Conservation (phyloP, 768 basidiomycete genomes). For the Serendipita sp. region DNA sequence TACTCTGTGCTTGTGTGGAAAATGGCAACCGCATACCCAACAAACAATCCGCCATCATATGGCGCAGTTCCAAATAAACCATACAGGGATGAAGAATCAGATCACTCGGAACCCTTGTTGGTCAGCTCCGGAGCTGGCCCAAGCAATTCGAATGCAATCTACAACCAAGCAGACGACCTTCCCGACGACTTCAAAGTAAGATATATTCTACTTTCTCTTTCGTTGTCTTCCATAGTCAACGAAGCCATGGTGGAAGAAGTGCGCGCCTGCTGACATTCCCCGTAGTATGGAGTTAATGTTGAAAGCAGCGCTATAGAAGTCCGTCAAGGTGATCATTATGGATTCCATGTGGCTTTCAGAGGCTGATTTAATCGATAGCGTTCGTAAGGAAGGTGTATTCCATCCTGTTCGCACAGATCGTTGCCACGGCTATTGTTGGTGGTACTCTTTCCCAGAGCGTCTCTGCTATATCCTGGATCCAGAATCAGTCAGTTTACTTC, state of each 20-base stretch:
- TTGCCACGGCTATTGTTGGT: constrained; percentile 66
- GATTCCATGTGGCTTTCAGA: not conserved
- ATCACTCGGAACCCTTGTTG: constrained; percentile 34
- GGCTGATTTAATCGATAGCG: constrained; percentile 7
- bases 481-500: constrained; percentile 36
- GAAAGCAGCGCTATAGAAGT: constrained; percentile 65
- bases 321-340: constrained; percentile 29
- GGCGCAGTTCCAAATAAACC: constrained; percentile 22
- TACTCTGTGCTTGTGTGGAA: not conserved
- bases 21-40: not conserved
- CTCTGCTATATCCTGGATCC: constrained; percentile 51
- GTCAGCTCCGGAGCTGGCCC: constrained; percentile 26
- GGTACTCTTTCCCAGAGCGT: constrained; percentile 51
- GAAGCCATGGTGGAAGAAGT: not conserved
- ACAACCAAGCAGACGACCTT: constrained; percentile 67
- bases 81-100: constrained; percentile 22
- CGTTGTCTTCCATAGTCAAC: constrained; percentile 8
- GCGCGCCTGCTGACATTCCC: not conserved
- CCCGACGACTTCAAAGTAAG: constrained; percentile 89
- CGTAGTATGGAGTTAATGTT: constrained; percentile 66
- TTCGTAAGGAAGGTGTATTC: constrained; percentile 87
- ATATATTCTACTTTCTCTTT: not conserved
- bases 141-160: constrained; percentile 36
- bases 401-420: constrained; percentile 69
- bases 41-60: constrained; percentile 38